Evolutionary conservation across 129 eudicot genomes (phyloP), one percentile per base, ranked within the genome.

Genomic region (Deinandra increscens): DNA sequence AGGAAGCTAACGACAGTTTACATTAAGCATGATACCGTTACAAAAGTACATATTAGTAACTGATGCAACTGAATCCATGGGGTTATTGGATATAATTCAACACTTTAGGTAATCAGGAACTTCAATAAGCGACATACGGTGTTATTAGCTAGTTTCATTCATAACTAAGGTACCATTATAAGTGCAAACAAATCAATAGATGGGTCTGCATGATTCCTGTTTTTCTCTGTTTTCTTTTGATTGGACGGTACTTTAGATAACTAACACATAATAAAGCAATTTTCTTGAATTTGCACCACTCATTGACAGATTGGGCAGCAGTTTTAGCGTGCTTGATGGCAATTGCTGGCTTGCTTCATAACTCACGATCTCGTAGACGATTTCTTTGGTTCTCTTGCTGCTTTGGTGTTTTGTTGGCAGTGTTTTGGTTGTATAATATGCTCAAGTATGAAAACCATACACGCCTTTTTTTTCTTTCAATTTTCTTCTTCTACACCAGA

Each of bases 351-450:
- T 79, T 93, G 72, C 78, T 89, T 73, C 83, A 70, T 53, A 70
- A 75, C 51, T 84, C 96, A 72, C 74, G 69, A 51, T 76, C 75
- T 73, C 91, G 76, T 69, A 86, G 85, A 68, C 78, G 61, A 19
- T 84, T 84, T 88, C 89, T 93, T 69, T 89, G 88, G 97, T 73
- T 53, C 77, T 79, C 98, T 49, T 89, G 84, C 83, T 50, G 49
- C 54, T 71, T 46, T 78, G 95, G 89, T 48, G 58, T 79, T 68
- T 51, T 83, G 74, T 62, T 93, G 69, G 88, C 96, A 0, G 72
- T 80, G 46, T 93, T 89, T 74, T 93, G 97, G 98, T 79, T 89
- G 38, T 85, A 93, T 75, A 82, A 84, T 71, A 86, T 93, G 95
- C 62, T 83, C 62, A 85, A 84, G 98, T 93, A 80, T 1, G 66